phyloP scores from a whole-genome alignment of 805 yeast genomes.

The Blastobotrys chiropterorum region DNA sequence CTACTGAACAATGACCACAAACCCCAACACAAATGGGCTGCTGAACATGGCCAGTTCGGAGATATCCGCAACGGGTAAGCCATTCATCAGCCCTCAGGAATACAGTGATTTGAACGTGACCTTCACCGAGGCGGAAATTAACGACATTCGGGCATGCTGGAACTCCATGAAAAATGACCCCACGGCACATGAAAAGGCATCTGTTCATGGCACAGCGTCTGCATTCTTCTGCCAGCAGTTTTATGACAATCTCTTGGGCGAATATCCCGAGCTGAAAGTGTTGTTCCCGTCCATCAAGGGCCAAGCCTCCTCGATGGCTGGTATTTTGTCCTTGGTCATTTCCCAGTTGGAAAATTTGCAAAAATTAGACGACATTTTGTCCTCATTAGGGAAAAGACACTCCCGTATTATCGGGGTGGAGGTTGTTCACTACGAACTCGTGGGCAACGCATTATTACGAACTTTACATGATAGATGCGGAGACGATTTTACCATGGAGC shows the following conservation, averaged over 20 bases:
- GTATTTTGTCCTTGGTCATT: constrained; percentile 65
- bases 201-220: constrained; percentile 35
- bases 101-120: constrained; percentile 16
- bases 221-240: constrained; percentile 72
- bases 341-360: constrained; percentile 54
- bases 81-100: constrained; percentile 7
- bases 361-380: constrained; percentile 52
- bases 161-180: constrained; percentile 22
- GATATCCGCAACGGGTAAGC: background rate
- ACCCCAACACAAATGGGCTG: background rate
- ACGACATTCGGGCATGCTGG: constrained; percentile 15
- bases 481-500: constrained; percentile 22
- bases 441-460: constrained; percentile 24
- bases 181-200: constrained; percentile 17
- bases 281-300: constrained; percentile 70
- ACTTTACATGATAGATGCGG: constrained; percentile 25
- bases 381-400: constrained; percentile 66
- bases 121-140: constrained; percentile 16
- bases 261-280: constrained; percentile 55
- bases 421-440: constrained; percentile 24
- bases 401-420: constrained; percentile 70
- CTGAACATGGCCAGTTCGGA: background rate
- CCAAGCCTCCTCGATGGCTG: constrained; percentile 77
- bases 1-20: background rate
- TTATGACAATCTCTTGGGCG: constrained; percentile 58